Percentiles rank a stretch among this genome's conserved stretches.
phyloP scores from a whole-genome alignment of 2,329 filamentous ascomycete species.

The Paraconiothyrium brasiliense region DNA sequence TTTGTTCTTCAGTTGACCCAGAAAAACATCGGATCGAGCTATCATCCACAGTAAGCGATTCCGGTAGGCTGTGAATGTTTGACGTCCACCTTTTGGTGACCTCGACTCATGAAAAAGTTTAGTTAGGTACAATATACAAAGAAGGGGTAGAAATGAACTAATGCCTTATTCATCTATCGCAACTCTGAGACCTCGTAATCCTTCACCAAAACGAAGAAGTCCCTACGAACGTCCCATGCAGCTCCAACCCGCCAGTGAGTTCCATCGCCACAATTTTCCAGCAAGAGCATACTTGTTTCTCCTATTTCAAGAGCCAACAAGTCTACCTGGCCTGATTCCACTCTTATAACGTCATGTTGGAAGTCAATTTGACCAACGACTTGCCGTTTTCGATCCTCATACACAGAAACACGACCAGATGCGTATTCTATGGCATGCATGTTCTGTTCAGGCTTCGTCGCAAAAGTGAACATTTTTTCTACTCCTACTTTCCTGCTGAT shows the following conservation, averaged over 20 bases:
- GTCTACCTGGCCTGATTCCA: constrained; percentile 13
- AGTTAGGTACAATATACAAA: too few relatives aligned
- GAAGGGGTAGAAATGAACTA: too few relatives aligned
- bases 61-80: too few relatives aligned
- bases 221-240: constrained; percentile 21
- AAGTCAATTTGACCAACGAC: constrained; percentile 22
- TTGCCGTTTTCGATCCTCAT: constrained; percentile 19
- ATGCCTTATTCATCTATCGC: neutral
- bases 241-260: constrained; percentile 15
- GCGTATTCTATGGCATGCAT: constrained; percentile 13
- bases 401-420: constrained; percentile 18
- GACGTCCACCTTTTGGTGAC: too few relatives aligned
- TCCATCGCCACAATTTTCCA: constrained; percentile 13
- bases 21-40: too few relatives aligned
- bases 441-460: constrained; percentile 17
- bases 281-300: constrained; percentile 12
- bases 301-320: constrained; percentile 18
- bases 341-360: constrained; percentile 9
- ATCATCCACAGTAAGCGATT: too few relatives aligned
- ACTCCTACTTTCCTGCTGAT: constrained; percentile 14
- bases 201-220: constrained; percentile 6
- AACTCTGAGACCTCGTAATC: neutral
- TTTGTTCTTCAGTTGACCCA: too few relatives aligned
- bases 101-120: too few relatives aligned
- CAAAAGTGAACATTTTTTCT: constrained; percentile 20